Base-by-base conservation (phyloP, 257 asterid genomes). In the Leonotis leonurus region DNA sequence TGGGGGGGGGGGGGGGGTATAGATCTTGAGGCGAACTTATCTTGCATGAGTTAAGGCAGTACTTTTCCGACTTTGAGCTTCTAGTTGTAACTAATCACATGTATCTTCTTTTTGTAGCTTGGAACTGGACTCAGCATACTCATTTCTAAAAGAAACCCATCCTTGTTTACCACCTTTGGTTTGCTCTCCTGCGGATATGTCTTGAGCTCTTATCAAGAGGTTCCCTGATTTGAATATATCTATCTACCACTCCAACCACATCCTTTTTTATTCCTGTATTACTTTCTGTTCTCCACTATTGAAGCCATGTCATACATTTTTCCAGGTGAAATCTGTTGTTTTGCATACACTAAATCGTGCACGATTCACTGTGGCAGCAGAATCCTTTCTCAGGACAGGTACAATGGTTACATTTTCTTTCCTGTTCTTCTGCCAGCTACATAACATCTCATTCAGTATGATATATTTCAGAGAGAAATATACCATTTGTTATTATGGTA, bases 171-270 rank as follows among this genome's bases (percentile, higher is more conserved):
- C 37, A 87, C 99, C 54, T 93, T 93, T 73, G 77, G 83, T 57
- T 66, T 93, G 71, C 86, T 93, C 36, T 93, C 99, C 35, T 85
- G 87, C 60, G 99, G 97, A 80, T 93, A 93, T 77, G 54, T 93
- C 64, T 59, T 87, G 85, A 93, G 99, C 85, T 87, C 99, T 70
- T 93, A 87, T 73, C 86, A 80, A 76, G 99, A 93, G 99, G 99
- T 93, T 57, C 50, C 71, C 2, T 74, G 27, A 54, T 54, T 56
- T 72, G 67, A 62, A 59, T 64, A 33, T 56, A 48, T 29, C 62
- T 39, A 21, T 20, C 51, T 60, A 5, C 40, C 36, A 26, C 26
- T 9, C 60, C 58, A 24, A 33, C 56, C 60, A 12, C 12, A 57
- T 13, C 5, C n/a, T 8, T 4, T 35, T 29, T 6, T 26, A 13